Base-by-base conservation (phyloP, 2,329 filamentous ascomycete species). In the Metarhizium brunneum region DNA sequence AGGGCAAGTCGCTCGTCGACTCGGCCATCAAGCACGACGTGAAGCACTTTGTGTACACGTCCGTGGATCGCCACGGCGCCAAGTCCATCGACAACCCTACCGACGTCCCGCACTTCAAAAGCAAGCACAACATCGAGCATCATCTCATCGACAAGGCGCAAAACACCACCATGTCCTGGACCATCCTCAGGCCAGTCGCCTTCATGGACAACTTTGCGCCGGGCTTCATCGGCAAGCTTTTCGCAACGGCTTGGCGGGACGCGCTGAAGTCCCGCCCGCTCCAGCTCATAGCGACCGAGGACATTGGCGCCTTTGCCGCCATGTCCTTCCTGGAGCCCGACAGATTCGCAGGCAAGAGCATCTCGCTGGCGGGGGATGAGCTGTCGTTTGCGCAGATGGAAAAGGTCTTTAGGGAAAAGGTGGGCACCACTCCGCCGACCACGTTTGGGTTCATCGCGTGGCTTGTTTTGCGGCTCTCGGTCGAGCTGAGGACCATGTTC, bases 111-210 rank as follows among this genome's bases (percentile, higher is more conserved):
- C 82, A 86, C 64, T 87, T 86, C 65, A 73, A 74, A 56, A 71
- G 67, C 66, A 86, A 87, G 66, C 75, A 81, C 62, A 65, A 77
- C 38, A 82, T 86, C 60, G 84, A 87, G 66, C 69, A 79, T 52
- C 74, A 86, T 60, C 73, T 86, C n/a, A 69, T 78, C 35, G 70
- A 77, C 30, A 69, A 72, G 38, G 63, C 71, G 8, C 57, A 55
- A 3, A 62, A 61, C 1, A 35, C 25, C 25, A 51, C 57, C 32
- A 71, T 73, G 68, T 54, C 57, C 5, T 73, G 70, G 69, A 67
- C 66, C 0, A 67, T 74, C 6, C 61, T 74, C 0, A 65, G 72
- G 4, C 72, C 72, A 2, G 68, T 71, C 1, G 69, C 67, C 0
- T 74, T 75, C 59, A 73, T 73, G 69, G 71, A 74, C 11, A 72